Conservation (phyloP, 2,329 filamentous ascomycete genomes). For the Neofusicoccum sp. region DNA sequence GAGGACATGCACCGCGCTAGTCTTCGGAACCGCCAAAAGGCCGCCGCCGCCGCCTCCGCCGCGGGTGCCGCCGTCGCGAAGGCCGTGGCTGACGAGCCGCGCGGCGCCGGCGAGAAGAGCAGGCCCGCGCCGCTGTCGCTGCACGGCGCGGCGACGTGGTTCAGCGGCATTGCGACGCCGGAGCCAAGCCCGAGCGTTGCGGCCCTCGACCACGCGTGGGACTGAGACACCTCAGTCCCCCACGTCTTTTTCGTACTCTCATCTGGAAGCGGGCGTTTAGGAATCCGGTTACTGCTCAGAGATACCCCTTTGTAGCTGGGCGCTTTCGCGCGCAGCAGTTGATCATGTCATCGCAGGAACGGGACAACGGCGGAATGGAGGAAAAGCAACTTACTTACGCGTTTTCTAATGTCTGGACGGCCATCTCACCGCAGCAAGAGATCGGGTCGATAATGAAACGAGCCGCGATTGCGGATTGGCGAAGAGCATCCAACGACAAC, state of each 20-base stretch:
- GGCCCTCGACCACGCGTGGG: constrained; percentile 10
- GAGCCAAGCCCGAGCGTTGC: constrained; percentile 37
- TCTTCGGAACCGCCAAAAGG: constrained; percentile 11
- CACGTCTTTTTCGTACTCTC: constrained; percentile 5
- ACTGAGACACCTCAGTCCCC: neutral
- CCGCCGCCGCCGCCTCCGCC: neutral
- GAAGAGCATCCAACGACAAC: neutral
- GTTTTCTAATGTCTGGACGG: constrained; percentile 12
- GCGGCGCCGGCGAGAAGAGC: constrained; percentile 22
- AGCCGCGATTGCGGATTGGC: neutral
- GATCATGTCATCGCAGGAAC: constrained; percentile 17
- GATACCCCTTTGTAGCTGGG: constrained; percentile 22
- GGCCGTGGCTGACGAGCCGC: constrained; percentile 21
- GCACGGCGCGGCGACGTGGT: constrained; percentile 32
- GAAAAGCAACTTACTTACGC: neutral
- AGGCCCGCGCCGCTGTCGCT: constrained; percentile 31
- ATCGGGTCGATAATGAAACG: constrained; percentile 5
- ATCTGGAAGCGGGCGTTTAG: constrained; percentile 16
- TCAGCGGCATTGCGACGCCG: constrained; percentile 39
- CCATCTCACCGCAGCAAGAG: neutral
- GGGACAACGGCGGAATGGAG: neutral
- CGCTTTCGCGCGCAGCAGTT: constrained; percentile 20
- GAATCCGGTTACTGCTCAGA: constrained; percentile 18
- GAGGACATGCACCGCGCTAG: constrained; percentile 34
- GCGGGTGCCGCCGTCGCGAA: constrained; percentile 24